phyloP scores from a whole-genome alignment of 805 yeast species.

The Jamesozyma jinghongensis region DNA sequence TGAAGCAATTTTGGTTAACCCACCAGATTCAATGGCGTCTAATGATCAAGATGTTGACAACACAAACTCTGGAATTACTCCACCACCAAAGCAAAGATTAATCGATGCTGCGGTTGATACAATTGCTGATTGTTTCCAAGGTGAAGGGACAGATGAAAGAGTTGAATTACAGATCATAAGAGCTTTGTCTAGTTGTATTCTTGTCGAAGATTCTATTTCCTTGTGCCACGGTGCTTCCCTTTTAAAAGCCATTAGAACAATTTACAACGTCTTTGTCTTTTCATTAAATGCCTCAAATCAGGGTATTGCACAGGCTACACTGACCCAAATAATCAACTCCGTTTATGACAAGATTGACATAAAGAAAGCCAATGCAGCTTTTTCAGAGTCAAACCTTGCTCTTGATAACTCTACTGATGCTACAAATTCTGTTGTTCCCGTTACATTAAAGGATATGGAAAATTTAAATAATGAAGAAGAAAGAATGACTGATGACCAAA shows the following conservation, averaged over 20 bases:
- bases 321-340: slow-evolving; percentile 81
- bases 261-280: slow-evolving; percentile 82
- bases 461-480: slow-evolving; percentile 48
- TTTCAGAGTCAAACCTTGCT: slow-evolving; percentile 1
- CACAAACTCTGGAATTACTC: slow-evolving; percentile 35
- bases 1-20: slow-evolving; percentile 45
- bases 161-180: slow-evolving; percentile 89
- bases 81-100: slow-evolving; percentile 46
- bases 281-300: slow-evolving; percentile 79
- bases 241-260: slow-evolving; percentile 84
- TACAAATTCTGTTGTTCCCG: slow-evolving; percentile 20
- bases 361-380: slow-evolving; percentile 6
- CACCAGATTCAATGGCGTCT: slow-evolving; percentile 32
- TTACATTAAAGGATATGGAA: slow-evolving; percentile 56
- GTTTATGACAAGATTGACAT: slow-evolving; percentile 60
- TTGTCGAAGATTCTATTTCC: slow-evolving; percentile 70
- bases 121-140: slow-evolving; percentile 76
- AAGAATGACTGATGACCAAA: slow-evolving; percentile 36
- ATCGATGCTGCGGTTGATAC: slow-evolving; percentile 80
- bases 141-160: slow-evolving; percentile 83
- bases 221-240: slow-evolving; percentile 75
- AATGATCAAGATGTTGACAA: slow-evolving; percentile 22
- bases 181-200: slow-evolving; percentile 80
- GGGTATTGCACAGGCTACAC: slow-evolving; percentile 88
- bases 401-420: slow-evolving; percentile 1